Percentiles rank a stretch among this genome's conserved stretches.
Evolutionary conservation across 2,329 filamentous ascomycete genomes (phyloP).

Genomic region (Microdochium nivale): DNA sequence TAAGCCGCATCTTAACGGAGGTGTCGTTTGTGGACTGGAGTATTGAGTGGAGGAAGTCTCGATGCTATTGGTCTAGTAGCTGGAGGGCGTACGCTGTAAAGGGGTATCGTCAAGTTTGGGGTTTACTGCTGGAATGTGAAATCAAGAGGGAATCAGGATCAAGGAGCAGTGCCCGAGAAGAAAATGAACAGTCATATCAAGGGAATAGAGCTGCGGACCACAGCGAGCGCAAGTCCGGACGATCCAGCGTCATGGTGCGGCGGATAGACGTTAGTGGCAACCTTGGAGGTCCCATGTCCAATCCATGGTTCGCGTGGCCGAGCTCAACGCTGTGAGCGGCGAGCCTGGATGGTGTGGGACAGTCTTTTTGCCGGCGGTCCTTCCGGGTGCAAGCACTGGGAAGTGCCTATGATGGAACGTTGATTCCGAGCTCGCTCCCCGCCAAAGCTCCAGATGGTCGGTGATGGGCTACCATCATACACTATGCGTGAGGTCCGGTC

Average conservation of each 20-base stretch:
- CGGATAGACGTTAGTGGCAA: not conserved
- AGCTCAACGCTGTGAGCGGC: not conserved
- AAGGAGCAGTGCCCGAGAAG: not conserved
- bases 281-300: not conserved
- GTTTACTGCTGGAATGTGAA: not conserved
- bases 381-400: not conserved
- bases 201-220: not conserved
- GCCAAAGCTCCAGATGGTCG: not conserved
- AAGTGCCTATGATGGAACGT: not conserved
- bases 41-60: not conserved
- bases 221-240: not conserved
- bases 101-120: not conserved
- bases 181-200: not conserved
- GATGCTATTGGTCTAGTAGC: not conserved
- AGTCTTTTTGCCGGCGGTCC: not conserved
- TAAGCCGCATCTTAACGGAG: constrained; percentile 59
- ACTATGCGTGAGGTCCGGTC: too few relatives aligned
- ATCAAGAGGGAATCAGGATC: not conserved
- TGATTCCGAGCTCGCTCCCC: not conserved
- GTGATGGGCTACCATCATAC: not conserved
- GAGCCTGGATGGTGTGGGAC: not conserved
- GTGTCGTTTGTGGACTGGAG: not conserved
- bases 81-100: too few relatives aligned
- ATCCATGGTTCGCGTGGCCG: not conserved
- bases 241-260: not conserved